A percentile compares a stretch with the other conserved stretches of the same genome.
These are phyloP conservation scores for Fragilariopsis cylindrus DNA, from an alignment of 108 stramenopile genomes.

Conservation along the genomic window DNA sequence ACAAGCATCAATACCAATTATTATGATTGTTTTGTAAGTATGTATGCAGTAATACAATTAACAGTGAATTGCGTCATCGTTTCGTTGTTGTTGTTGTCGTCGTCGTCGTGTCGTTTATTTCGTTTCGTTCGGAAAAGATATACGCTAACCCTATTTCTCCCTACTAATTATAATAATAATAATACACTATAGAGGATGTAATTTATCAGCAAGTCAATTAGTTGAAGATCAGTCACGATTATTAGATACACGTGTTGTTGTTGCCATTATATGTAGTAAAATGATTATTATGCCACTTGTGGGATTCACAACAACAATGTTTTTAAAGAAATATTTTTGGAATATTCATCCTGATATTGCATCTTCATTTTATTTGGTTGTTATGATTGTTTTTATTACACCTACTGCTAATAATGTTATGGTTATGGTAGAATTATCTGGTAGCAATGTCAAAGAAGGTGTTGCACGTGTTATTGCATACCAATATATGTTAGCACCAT, in stretches of 20 bases:
- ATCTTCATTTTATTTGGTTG: conserved; percentile 73
- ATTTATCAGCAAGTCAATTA: conserved; percentile 12
- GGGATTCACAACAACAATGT: conserved; percentile 53
- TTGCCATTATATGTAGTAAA: conserved; percentile 69
- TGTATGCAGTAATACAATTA: conserved; percentile 30
- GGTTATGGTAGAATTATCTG: conserved; percentile 85
- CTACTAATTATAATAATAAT: not conserved
- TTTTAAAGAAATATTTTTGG: conserved; percentile 44
- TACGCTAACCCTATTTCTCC: conserved; percentile 5
- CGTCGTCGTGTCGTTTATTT: no score
- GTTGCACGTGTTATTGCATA: conserved; percentile 77
- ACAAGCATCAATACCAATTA: conserved; percentile 83
- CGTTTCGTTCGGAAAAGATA: no score
- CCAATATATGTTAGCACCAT: conserved; percentile 71
- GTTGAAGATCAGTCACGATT: conserved; percentile 19
- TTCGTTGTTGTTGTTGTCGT: no score
- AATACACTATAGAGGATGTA: not conserved
- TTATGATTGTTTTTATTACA: conserved; percentile 84
- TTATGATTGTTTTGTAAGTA: conserved; percentile 77
- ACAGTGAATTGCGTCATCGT: no score
- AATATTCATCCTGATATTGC: conserved; percentile 69
- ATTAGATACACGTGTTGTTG: conserved; percentile 44
- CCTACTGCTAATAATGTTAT: conserved; percentile 90
- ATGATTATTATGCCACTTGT: conserved; percentile 79
- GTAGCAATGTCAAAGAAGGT: conserved; percentile 58